These are phyloP conservation scores for Floccularia luteovirens DNA, from an alignment of 768 basidiomycete genomes.

Conservation along the genomic window DNA sequence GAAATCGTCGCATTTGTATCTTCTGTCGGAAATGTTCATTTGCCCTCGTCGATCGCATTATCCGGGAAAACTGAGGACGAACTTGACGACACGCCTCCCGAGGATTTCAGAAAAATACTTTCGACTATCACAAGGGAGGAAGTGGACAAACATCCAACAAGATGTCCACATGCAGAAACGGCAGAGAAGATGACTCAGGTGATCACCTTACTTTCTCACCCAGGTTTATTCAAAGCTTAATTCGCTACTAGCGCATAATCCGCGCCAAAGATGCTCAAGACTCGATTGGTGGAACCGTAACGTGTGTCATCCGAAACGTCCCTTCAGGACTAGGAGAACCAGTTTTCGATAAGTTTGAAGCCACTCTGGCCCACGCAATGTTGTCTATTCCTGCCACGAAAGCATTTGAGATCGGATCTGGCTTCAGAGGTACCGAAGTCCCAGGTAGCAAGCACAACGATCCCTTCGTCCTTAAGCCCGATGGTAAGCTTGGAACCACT, in stretches of 20 bases:
- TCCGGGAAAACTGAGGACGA: conserved; percentile 54
- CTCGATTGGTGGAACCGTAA: conserved; percentile 97
- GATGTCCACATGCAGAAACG: conserved; percentile 88
- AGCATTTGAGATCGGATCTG: conserved; percentile 95
- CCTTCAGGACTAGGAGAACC: conserved; percentile 95
- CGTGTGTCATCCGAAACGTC: conserved; percentile 88
- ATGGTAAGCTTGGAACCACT: conserved; percentile 72
- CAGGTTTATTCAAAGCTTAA: background rate
- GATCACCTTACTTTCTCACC: conserved; percentile 4
- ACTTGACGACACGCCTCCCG: conserved; percentile 66
- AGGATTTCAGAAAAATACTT: conserved; percentile 78
- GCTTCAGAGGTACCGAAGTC: conserved; percentile 91
- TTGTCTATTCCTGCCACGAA: conserved; percentile 98
- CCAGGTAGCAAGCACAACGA: conserved; percentile 95
- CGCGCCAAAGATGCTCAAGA: conserved; percentile 86
- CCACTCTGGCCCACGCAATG: conserved; percentile 94
- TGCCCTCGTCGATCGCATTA: conserved; percentile 47
- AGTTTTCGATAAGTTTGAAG: conserved; percentile 98
- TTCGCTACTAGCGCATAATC: conserved; percentile 72
- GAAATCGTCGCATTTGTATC: conserved; percentile 97
- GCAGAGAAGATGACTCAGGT: conserved; percentile 90
- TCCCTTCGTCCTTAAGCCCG: conserved; percentile 54
- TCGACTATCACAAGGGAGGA: conserved; percentile 75
- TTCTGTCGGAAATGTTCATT: conserved; percentile 87
- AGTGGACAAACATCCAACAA: conserved; percentile 80